Conservation (phyloP, 768 basidiomycete genomes). For the Gloeostereum incarnatum region DNA sequence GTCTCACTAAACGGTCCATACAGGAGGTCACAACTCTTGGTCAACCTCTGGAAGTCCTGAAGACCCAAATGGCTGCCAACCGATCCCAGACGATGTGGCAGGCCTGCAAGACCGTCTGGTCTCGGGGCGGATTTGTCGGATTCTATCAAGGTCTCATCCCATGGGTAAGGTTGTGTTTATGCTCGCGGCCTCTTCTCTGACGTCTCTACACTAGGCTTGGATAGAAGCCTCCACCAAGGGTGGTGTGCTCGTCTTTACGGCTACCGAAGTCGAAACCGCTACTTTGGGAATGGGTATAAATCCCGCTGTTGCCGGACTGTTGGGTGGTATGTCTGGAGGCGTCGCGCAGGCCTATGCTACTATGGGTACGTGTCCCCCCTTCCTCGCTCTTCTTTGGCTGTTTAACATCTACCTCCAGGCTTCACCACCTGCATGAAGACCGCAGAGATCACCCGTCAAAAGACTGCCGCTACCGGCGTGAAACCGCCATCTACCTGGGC, state of each 20-base stretch:
- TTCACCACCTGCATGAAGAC: slow-evolving; percentile 99
- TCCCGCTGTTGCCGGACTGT: slow-evolving; percentile 75
- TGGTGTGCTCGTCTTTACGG: slow-evolving; percentile 90
- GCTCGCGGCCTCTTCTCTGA: slow-evolving; percentile 3
- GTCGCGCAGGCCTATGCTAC: slow-evolving; percentile 97
- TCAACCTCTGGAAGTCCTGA: slow-evolving; percentile 95
- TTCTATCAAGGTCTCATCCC: slow-evolving; percentile 99
- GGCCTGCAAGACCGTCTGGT: slow-evolving; percentile 82
- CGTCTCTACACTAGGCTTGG: slow-evolving; percentile 64
- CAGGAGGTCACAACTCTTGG: slow-evolving; percentile 91
- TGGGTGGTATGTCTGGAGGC: slow-evolving; percentile 98
- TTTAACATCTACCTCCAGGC: slow-evolving; percentile 36
- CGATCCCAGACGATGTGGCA: slow-evolving; percentile 85
- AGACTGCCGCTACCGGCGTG: slow-evolving; percentile 76
- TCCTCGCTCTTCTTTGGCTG: slow-evolving; percentile 1
- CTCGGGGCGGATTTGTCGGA: slow-evolving; percentile 80
- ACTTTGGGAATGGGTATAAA: slow-evolving; percentile 57
- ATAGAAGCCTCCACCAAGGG: slow-evolving; percentile 99
- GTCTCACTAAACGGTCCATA: no score
- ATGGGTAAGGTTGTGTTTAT: slow-evolving; percentile 54
- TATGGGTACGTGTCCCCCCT: slow-evolving; percentile 69
- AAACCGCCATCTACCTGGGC: slow-evolving; percentile 91
- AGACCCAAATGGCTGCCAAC: slow-evolving; percentile 99
- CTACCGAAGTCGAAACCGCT: slow-evolving; percentile 85
- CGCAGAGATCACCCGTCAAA: slow-evolving; percentile 93